Base-by-base conservation (phyloP, 768 basidiomycete genomes). In the Termitomyces eurrhizus region DNA sequence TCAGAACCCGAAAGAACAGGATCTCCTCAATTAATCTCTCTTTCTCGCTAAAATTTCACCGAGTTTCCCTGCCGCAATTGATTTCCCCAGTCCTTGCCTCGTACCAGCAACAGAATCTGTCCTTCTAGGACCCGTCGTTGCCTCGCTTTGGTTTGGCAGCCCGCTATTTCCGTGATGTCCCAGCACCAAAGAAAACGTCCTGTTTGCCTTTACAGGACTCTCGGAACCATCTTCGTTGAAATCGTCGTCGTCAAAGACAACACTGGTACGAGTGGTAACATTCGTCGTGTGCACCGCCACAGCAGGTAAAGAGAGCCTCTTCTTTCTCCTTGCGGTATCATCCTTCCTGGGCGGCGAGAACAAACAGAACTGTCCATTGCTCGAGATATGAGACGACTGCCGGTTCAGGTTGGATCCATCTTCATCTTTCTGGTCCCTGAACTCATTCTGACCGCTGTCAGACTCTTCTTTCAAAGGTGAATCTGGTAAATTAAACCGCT, bases 251-350 rank as follows among this genome's bases (percentile, higher is more conserved):
- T 61, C 57, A 21, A 39, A 61, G 8, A 57, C 45, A 13, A 63
- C 56, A 58, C 69, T 73, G 42, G 83, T 81, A 21, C 83, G 80
- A 24, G 87, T 83, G 33, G 85, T 88, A 14, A 92, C 89, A 18
- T 82, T 84, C 35, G 85, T 84, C 35, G 85, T 85, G 64, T 92
- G 89, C 70, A 92, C 64, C 41, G 87, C 89, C 41, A 93, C 77
- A n/a, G 88, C 88, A 50, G 90, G 89, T 53, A 89, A 62, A 52
- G 91, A 92, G 66, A 91, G 91, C 42, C 89, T 81, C 68, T 90
- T 89, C 66, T 65, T 58, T 57, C 84, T 71, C 64, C 87, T 74
- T 48, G 80, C 81, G 0, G 88, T 89, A 62, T 89, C 81, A 68
- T 89, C 89, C 65, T 69, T 78, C 60, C 78, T 66, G 52, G 72